These are phyloP conservation scores for California macrophylla DNA, from an alignment of 441 rosid genomes.

Conservation along the genomic window DNA sequence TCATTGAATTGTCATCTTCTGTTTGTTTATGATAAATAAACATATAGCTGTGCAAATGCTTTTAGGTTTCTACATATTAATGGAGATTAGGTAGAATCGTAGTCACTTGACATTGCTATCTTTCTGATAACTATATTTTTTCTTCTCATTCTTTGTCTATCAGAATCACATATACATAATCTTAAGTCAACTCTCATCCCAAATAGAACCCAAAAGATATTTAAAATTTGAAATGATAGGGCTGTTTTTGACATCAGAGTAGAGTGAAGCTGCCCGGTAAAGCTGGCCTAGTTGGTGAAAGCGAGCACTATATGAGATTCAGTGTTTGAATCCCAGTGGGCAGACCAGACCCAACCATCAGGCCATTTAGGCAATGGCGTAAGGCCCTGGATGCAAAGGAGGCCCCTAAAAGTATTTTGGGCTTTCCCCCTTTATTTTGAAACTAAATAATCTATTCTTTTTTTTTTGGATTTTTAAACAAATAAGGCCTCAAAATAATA, in stretches of 20 bases:
- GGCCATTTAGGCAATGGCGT: too few relatives aligned
- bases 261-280: too few relatives aligned
- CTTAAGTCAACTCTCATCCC: not conserved
- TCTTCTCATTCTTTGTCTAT: not conserved
- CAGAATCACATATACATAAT: not conserved
- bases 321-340: too few relatives aligned
- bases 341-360: too few relatives aligned
- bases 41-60: not conserved
- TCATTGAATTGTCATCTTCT: not conserved
- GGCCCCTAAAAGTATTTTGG: too few relatives aligned
- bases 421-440: too few relatives aligned
- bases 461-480: too few relatives aligned
- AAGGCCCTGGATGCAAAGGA: too few relatives aligned
- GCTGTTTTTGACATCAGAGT: not conserved
- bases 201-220: not conserved
- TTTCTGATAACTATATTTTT: not conserved
- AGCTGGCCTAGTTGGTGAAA: too few relatives aligned
- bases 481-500: too few relatives aligned
- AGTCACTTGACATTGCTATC: not conserved
- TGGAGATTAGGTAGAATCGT: not conserved
- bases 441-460: too few relatives aligned
- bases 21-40: slow-evolving; percentile 1
- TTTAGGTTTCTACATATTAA: not conserved
- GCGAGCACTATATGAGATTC: too few relatives aligned
- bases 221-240: not conserved